Base-by-base conservation (phyloP, 192 early-diverging fungal genomes). In the Coemansia sp. region DNA sequence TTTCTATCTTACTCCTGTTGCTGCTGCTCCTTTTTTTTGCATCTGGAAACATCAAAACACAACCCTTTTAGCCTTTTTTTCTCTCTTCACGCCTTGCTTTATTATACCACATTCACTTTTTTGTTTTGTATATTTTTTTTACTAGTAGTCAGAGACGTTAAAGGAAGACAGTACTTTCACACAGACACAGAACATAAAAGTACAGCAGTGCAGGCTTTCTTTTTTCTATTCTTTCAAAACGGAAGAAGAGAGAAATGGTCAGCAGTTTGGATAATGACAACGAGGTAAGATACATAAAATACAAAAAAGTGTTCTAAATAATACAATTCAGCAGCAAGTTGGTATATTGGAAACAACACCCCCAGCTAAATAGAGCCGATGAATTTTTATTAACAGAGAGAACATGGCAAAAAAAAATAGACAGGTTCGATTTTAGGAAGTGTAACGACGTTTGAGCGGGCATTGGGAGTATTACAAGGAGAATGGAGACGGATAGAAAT, bases 401-500 rank as follows among this genome's bases (percentile, higher is more conserved):
- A 34, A 31, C 7, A 7, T 5, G 32, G n/a, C n/a, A n/a, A n/a
- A n/a, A n/a, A n/a, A n/a, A 32, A 34, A 16, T 54, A 54, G 54
- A 53, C 58, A 22, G 55, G 59, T 26, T 49, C 56, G 50, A 34
- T 44, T 2, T 19, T 50, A 12, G 21, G 50, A 12, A 62, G 52
- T 38, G 32, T 34, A 47, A 58, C 51, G 7, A 44, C 48, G 65
- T 68, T 81, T 59, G 78, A 75, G 52, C 67, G 69, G 19, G 72
- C 78, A 0, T n/a, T 81, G 34, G 55, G 60, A 0, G 44, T 67
- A 16, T 58, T 75, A 34, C 69, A 75, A 28, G 57, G 51, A 51
- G 78, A 81, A 53, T 72, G 78, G 69, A 68, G 78, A n/a, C 73
- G 73, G 9, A 58, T 75, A 21, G 78, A 81, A 57, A 47, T 41